These are phyloP conservation scores for Sonneratia caseolaris DNA, from an alignment of 345 rosid genomes.

Conservation along the genomic window DNA sequence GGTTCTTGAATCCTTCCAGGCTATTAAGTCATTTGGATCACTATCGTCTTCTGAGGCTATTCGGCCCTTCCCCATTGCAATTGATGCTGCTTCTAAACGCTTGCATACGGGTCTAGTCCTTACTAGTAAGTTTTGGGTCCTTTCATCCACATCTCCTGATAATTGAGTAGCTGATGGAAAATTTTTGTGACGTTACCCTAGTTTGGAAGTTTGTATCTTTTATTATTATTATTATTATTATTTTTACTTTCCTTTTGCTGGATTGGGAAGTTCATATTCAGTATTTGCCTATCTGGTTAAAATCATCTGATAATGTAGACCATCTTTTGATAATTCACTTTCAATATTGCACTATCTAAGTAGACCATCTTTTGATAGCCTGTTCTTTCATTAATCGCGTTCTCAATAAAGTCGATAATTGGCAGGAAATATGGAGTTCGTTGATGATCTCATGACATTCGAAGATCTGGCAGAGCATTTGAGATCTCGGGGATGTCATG, in stretches of 20 bases:
- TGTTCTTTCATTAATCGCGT: not conserved
- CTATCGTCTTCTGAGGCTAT: conserved; percentile 40
- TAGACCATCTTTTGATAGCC: not conserved
- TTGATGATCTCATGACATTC: conserved; percentile 78
- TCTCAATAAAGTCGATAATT: conserved; percentile 3
- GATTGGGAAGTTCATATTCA: not conserved
- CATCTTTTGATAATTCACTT: not conserved
- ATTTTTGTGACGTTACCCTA: too few relatives aligned
- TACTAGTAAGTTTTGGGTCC: conserved; percentile 56
- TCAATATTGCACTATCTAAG: not conserved
- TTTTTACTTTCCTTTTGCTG: not conserved
- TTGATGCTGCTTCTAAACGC: conserved; percentile 50
- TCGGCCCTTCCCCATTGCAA: conserved; percentile 46
- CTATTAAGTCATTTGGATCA: conserved; percentile 32
- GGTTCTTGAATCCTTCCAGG: conserved; percentile 55
- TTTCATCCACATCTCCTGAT: not conserved
- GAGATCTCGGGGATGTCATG: conserved; percentile 68
- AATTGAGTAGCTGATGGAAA: not conserved
- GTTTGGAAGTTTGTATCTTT: too few relatives aligned
- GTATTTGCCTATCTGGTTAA: too few relatives aligned
- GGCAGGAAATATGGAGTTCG: conserved; percentile 89
- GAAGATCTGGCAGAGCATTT: conserved; percentile 61
- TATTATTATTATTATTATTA: too few relatives aligned
- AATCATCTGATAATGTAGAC: not conserved
- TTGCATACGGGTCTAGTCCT: conserved; percentile 62